phyloP scores from a whole-genome alignment of 345 rosid species.

The Sisymbrium irio region DNA sequence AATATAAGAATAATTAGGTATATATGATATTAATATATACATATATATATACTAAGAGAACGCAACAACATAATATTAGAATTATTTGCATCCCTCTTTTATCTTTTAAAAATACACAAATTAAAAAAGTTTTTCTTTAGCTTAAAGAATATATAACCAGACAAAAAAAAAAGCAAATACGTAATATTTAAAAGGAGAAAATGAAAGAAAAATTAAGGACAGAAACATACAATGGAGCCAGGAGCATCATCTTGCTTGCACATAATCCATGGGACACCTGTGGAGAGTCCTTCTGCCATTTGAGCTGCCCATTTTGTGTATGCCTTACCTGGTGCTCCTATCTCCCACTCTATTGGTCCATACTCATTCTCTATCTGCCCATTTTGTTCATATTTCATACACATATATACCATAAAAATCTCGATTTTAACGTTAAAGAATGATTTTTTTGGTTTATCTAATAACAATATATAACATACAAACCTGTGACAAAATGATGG shows the following conservation, averaged over 20 bases:
- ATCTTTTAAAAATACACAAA: not conserved
- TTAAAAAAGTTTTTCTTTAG: not conserved
- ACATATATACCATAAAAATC: not conserved
- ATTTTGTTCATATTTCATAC: not conserved
- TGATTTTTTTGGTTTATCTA: too few relatives aligned
- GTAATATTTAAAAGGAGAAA: not conserved
- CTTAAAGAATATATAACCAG: slow-evolving; percentile 6
- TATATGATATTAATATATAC: not conserved
- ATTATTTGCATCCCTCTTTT: not conserved
- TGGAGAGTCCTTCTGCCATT: slow-evolving; percentile 56
- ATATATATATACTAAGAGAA: too few relatives aligned
- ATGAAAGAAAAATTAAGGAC: not conserved
- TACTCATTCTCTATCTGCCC: slow-evolving; percentile 70
- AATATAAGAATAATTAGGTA: not conserved
- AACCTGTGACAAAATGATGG: slow-evolving; percentile 87
- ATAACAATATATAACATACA: not conserved
- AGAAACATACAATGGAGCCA: slow-evolving; percentile 49
- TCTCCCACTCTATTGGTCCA: slow-evolving; percentile 49
- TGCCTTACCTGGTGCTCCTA: slow-evolving; percentile 49
- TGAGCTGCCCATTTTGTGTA: slow-evolving; percentile 61
- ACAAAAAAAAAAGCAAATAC: not conserved
- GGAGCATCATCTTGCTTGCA: slow-evolving; percentile 73
- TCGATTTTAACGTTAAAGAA: not conserved
- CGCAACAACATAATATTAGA: not conserved
- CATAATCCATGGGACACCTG: slow-evolving; percentile 79